Evolutionary conservation across 148 eudicot species (phyloP).

Genomic region (Vaccinium macrocarpon): DNA sequence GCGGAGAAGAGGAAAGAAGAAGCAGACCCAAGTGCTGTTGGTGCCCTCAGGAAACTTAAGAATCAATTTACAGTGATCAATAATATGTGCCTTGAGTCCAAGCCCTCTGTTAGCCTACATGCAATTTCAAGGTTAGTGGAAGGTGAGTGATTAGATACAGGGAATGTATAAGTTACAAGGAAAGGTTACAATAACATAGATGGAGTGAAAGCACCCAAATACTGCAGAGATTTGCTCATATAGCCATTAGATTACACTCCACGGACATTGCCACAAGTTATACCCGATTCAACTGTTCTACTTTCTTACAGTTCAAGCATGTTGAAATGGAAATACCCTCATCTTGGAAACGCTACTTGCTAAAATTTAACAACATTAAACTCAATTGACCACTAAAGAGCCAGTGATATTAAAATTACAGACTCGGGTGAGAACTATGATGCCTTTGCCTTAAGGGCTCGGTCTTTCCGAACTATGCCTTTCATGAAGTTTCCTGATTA

Average conservation of each 20-base stretch:
- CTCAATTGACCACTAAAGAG: neutral
- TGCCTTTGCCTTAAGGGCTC: too few species aligned
- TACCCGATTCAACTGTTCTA: neutral
- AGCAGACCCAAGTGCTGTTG: conserved; percentile 89
- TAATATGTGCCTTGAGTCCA: conserved; percentile 81
- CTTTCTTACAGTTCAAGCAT: neutral
- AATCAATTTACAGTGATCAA: conserved; percentile 88
- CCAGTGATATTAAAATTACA: neutral
- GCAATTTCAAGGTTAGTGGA: conserved; percentile 17
- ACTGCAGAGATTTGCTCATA: neutral
- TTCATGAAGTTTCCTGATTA: too few species aligned
- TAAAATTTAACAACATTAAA: neutral
- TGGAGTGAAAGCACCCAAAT: neutral
- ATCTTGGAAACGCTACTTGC: neutral
- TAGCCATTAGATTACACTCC: too few species aligned
- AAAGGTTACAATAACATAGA: neutral
- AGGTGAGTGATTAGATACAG: neutral
- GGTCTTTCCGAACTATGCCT: too few species aligned
- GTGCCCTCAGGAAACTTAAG: conserved; percentile 90
- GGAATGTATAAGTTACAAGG: neutral
- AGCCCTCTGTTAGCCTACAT: conserved; percentile 90
- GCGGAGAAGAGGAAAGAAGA: conserved; percentile 11
- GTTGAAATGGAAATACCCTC: neutral
- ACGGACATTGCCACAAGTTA: too few species aligned
- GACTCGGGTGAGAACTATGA: too few species aligned